Conservation (phyloP, 1,284 basidiomycete species). For the Ceratobasidium sp. region DNA sequence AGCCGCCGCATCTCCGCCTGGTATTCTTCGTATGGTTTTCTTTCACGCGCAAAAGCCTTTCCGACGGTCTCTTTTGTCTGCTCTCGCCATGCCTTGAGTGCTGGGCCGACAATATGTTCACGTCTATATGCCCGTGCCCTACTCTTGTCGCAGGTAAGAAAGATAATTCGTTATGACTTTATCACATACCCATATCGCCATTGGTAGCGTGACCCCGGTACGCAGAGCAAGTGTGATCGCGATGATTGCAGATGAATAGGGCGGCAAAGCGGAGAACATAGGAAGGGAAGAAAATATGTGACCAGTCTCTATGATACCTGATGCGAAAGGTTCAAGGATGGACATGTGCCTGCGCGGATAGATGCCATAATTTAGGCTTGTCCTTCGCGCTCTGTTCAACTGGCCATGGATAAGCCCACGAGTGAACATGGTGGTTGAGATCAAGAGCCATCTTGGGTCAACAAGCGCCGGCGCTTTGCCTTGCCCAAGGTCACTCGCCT, state of each 20-base stretch:
- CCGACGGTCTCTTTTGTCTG: constrained; percentile 68
- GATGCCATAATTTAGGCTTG: not conserved
- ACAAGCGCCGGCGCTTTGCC: constrained; percentile 3
- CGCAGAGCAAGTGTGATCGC: constrained; percentile 73
- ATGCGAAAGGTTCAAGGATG: constrained; percentile 49
- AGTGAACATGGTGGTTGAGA: constrained; percentile 11
- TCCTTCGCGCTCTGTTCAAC: not conserved
- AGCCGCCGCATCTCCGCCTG: constrained; percentile 47
- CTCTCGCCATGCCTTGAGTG: constrained; percentile 53
- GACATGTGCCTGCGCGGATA: constrained; percentile 22
- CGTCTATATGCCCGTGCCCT: constrained; percentile 35
- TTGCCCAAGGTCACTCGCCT: not conserved
- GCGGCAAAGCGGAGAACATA: constrained; percentile 66
- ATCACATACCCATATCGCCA: constrained; percentile 77
- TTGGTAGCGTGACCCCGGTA: constrained; percentile 70
- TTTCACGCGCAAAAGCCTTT: constrained; percentile 70
- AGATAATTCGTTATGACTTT: not conserved
- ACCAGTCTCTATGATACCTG: constrained; percentile 57
- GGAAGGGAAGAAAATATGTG: constrained; percentile 72
- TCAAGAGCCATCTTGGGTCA: not conserved
- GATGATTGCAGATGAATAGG: constrained; percentile 81
- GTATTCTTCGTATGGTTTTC: constrained; percentile 58
- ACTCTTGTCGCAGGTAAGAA: constrained; percentile 34
- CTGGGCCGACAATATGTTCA: constrained; percentile 30
- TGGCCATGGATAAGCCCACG: constrained; percentile 15